Percentiles rank a stretch among this genome's conserved stretches.
phyloP scores from a whole-genome alignment of 306 rosid genomes.

The Fragaria ananassa region DNA sequence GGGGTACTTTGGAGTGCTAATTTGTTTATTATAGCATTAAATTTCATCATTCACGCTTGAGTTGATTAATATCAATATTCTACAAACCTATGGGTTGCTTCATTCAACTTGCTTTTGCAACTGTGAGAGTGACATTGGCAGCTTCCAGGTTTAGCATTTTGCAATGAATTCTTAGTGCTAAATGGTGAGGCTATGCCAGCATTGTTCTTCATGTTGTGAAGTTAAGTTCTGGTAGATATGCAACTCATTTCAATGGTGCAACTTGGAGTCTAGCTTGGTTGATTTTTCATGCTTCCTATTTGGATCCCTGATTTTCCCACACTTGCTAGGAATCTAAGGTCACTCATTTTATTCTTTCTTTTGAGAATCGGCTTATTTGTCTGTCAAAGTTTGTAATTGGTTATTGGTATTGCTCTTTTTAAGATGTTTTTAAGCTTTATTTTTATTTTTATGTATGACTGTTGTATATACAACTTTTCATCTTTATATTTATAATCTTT shows the following conservation, averaged over 20 bases:
- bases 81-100: neutral
- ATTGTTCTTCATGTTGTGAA: neutral
- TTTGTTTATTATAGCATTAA: neutral
- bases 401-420: neutral
- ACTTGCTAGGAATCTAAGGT: neutral
- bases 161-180: neutral
- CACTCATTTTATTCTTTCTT: neutral
- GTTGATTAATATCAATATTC: neutral
- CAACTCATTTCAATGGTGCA: neutral
- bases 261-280: neutral
- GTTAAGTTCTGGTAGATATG: neutral
- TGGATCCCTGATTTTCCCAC: neutral
- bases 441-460: neutral
- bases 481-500: conserved; percentile 8
- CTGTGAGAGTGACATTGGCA: neutral
- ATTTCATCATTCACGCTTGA: neutral
- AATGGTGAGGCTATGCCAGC: neutral
- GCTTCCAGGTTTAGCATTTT: conserved; percentile 6
- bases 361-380: neutral
- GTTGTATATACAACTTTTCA: neutral
- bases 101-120: neutral
- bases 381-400: conserved; percentile 5
- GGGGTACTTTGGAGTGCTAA: neutral
- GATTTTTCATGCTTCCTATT: neutral
- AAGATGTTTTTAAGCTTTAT: neutral